A percentile compares a stretch with the other conserved stretches of the same genome.
phyloP scores from a whole-genome alignment of 2,329 filamentous ascomycete genomes.

The Monosporascus sp. region DNA sequence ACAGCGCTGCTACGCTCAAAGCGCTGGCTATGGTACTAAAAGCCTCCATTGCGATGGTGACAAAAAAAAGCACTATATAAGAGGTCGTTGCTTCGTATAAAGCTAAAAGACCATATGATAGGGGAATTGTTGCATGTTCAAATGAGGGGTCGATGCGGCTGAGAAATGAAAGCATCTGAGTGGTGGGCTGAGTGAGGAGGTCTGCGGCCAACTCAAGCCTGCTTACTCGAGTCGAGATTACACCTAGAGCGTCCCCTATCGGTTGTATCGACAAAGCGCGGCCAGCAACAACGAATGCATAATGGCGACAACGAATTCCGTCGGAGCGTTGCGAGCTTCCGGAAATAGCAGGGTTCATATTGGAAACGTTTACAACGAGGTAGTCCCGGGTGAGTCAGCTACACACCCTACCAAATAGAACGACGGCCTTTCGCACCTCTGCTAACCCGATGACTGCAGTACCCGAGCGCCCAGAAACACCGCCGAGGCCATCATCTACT shows the following conservation, averaged over 20 bases:
- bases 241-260: neutral
- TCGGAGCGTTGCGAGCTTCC: neutral
- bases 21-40: conserved; percentile 23
- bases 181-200: neutral
- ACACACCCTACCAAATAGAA: neutral
- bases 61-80: neutral
- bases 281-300: neutral
- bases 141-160: conserved; percentile 1
- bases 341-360: neutral
- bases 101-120: neutral
- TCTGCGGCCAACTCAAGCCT: neutral
- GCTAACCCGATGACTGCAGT: neutral
- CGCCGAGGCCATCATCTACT: no score
- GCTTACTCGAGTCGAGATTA: neutral
- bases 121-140: neutral
- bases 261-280: neutral
- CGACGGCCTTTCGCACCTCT: neutral
- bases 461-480: neutral
- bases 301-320: neutral
- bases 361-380: neutral
- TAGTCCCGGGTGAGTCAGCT: neutral
- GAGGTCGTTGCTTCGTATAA: neutral
- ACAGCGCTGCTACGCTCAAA: conserved; percentile 28
- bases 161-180: conserved; percentile 2
- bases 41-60: conserved; percentile 14